Base-by-base conservation (phyloP, 192 early-diverging fungal genomes). In the Irineochytrium annulatum region DNA sequence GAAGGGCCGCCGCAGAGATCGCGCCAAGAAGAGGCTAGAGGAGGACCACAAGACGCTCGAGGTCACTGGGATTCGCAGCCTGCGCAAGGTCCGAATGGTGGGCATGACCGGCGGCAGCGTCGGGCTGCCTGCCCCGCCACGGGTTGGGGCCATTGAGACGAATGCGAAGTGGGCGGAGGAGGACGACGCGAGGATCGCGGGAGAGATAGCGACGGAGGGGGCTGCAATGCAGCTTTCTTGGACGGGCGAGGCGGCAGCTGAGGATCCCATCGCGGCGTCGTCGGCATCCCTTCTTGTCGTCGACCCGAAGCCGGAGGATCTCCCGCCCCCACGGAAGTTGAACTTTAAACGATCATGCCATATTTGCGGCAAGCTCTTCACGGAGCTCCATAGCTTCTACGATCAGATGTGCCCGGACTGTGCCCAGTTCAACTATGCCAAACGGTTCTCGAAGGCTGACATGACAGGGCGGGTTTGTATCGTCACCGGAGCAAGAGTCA, bases 401-500 rank as follows among this genome's bases (percentile, higher is more conserved):
- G 78, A 81, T 55, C 77, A 77, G 49, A 61, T 83, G 31, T 83
- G 81, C 57, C 62, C 70, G 24, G 2, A 26, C 5, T 83, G 81
- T 59, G 81, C 77, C 32, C 65, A 58, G 24, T 68, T 76, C 59
- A 83, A 83, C 55, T 80, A 65, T 49, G 5, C 46, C 14, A 83
- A 83, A 51, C 72, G 81, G 5, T 72, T 60, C 55, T 69, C 69
- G 1, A 44, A 33, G 28, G 68, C 68, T 0, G 71, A 83, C 57
- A 75, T 83, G 76, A 57, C 14, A 1, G 81, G 76, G 17, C 67
- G 73, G 31, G 72, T 81, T 11, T 78, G 71, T 45, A 64, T 83
- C 37, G 77, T 83, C 1, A 83, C 81, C 27, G 81, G 81, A 5
- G 77, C 70, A 3, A 63, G 77, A n/a, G 69, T 83, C 19, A 83